A percentile compares a stretch with the other conserved stretches of the same genome.
phyloP scores from a whole-genome alignment of 2,329 filamentous ascomycete genomes.

The Botrytis hyacinthi region DNA sequence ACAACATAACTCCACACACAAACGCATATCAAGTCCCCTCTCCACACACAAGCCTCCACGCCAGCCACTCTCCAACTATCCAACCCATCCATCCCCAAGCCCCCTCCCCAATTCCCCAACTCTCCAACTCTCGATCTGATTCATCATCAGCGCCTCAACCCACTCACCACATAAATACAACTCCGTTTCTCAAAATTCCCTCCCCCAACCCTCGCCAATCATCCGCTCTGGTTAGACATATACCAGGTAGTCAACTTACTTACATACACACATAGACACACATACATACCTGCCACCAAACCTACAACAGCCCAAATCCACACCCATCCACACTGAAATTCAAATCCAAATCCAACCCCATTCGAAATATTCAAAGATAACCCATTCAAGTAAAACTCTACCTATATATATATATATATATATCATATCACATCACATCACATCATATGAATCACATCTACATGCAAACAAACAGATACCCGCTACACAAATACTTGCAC shows the following conservation, averaged over 20 bases:
- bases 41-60: rapidly evolving
- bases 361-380: not conserved
- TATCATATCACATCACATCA: too few relatives aligned
- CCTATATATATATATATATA: too few relatives aligned
- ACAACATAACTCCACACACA: not conserved
- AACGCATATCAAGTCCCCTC: not conserved
- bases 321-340: too few relatives aligned
- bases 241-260: not conserved
- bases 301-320: not conserved
- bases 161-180: not conserved
- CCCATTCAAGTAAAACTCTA: not conserved
- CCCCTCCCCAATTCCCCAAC: not conserved
- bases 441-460: not conserved
- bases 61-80: not conserved
- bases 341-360: not conserved
- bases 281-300: not conserved
- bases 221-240: not conserved
- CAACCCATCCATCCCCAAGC: not conserved
- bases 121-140: not conserved
- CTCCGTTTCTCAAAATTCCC: not conserved
- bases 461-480: not conserved
- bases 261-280: not conserved
- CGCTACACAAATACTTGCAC: not conserved
- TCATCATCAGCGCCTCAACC: not conserved
- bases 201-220: not conserved